These are phyloP conservation scores for Yamadazyma sp. DNA, from an alignment of 805 yeast genomes.

Conservation along the genomic window DNA sequence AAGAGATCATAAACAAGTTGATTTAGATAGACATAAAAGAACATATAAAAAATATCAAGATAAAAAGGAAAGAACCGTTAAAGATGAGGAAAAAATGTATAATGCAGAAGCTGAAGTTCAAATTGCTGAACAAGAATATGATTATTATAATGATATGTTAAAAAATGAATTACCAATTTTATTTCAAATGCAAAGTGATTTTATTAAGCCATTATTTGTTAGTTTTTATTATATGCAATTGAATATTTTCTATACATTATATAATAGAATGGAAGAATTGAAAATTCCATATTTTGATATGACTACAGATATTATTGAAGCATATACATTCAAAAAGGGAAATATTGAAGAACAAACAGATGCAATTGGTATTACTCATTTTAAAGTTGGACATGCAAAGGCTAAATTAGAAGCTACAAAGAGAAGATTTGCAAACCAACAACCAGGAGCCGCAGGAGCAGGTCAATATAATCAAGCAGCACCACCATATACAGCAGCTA, in stretches of 20 bases:
- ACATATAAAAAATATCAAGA: constrained; percentile 68
- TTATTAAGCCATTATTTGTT: constrained; percentile 90
- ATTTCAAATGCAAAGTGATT: constrained; percentile 85
- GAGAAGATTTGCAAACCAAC: constrained; percentile 58
- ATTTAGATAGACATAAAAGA: constrained; percentile 81
- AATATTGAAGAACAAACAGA: constrained; percentile 88
- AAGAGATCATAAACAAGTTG: constrained; percentile 93
- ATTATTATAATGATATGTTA: constrained; percentile 92
- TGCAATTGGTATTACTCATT: constrained; percentile 84
- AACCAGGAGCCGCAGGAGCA: constrained; percentile 10
- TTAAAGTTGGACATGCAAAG: constrained; percentile 86
- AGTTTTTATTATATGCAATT: constrained; percentile 96
- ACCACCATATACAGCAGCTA: constrained; percentile 5
- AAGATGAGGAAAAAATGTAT: constrained; percentile 90
- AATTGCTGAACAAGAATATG: constrained; percentile 92
- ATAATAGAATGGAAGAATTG: constrained; percentile 89
- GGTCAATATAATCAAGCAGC: constrained; percentile 7
- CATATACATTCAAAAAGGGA: constrained; percentile 80
- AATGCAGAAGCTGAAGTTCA: constrained; percentile 85
- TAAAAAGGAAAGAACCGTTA: constrained; percentile 78
- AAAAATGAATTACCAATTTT: constrained; percentile 85
- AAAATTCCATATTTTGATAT: constrained; percentile 95
- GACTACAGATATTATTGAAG: constrained; percentile 76
- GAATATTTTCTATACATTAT: constrained; percentile 91
- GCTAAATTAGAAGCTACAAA: constrained; percentile 78